phyloP scores from a whole-genome alignment of 2,329 filamentous ascomycete genomes.

The Neurospora sp. region DNA sequence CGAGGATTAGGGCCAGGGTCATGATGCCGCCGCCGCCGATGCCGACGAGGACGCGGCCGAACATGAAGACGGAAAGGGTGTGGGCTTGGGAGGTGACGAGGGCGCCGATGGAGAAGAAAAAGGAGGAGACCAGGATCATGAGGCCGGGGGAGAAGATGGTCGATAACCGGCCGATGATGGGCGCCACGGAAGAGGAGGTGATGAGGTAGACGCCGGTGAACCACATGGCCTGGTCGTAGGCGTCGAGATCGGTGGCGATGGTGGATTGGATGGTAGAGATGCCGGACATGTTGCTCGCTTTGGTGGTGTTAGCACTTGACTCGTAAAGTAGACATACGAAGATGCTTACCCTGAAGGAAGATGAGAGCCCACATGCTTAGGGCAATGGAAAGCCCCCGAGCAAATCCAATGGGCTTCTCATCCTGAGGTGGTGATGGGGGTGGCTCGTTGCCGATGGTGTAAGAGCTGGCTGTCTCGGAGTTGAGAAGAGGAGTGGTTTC shows the following conservation, averaged over 20 bases:
- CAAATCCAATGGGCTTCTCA: conserved; percentile 18
- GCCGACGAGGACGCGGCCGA: conserved; percentile 59
- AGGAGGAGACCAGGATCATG: conserved; percentile 53
- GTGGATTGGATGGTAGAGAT: conserved; percentile 71
- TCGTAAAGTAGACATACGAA: neutral
- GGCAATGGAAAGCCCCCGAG: conserved; percentile 35
- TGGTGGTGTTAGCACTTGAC: neutral
- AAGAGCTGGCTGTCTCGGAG: conserved; percentile 15
- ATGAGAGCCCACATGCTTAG: conserved; percentile 46
- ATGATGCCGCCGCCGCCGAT: conserved; percentile 62
- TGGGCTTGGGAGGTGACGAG: conserved; percentile 52
- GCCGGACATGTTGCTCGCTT: conserved; percentile 63
- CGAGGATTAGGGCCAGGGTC: conserved; percentile 63
- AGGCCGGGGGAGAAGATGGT: conserved; percentile 61
- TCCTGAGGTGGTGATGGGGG: neutral
- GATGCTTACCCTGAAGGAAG: conserved; percentile 44
- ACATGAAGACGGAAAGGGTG: conserved; percentile 52
- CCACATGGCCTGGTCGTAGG: conserved; percentile 67
- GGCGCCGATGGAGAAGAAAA: conserved; percentile 49
- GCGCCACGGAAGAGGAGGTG: conserved; percentile 51
- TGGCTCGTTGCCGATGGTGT: conserved; percentile 11
- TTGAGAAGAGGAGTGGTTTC: conserved; percentile 22
- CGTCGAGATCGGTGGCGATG: conserved; percentile 65
- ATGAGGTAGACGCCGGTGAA: conserved; percentile 69
- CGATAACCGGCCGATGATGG: conserved; percentile 61